These are phyloP conservation scores for Wickerhamomyces ciferrii DNA, from an alignment of 805 yeast species.

Conservation along the genomic window DNA sequence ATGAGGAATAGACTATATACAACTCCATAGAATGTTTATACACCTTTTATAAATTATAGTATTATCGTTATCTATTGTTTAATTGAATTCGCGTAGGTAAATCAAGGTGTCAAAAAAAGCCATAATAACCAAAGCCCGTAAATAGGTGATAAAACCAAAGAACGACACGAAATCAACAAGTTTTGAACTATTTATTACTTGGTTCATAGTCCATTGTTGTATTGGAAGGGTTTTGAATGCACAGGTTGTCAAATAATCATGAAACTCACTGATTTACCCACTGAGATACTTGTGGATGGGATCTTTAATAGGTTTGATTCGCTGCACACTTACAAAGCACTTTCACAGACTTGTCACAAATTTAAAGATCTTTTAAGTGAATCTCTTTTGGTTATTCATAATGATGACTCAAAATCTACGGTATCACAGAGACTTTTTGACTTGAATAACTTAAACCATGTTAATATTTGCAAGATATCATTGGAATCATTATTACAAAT, in stretches of 20 bases:
- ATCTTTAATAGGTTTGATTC: slow-evolving; percentile 7
- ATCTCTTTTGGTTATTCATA: slow-evolving; percentile 6
- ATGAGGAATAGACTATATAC: slow-evolving; percentile 29
- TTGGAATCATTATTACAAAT: slow-evolving; percentile 2
- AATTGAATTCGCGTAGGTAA: too few species aligned
- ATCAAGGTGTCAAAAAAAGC: too few species aligned
- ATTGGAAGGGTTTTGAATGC: too few species aligned
- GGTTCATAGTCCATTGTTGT: too few species aligned
- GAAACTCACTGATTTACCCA: slow-evolving; percentile 10
- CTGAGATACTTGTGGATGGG: slow-evolving; percentile 8
- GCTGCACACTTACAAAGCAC: slow-evolving; percentile 5
- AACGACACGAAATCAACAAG: too few species aligned
- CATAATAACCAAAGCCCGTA: too few species aligned
- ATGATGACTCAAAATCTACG: neutral
- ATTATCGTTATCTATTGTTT: too few species aligned
- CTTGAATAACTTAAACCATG: neutral
- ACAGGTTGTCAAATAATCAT: neutral
- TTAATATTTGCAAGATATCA: slow-evolving; percentile 6
- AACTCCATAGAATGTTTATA: too few species aligned
- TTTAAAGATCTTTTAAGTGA: slow-evolving; percentile 6
- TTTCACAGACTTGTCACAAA: slow-evolving; percentile 5
- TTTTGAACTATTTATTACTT: too few species aligned
- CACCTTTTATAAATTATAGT: too few species aligned
- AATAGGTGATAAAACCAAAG: too few species aligned
- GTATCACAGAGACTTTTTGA: neutral